These are phyloP conservation scores for Sporothrix humicola DNA, from an alignment of 2,329 filamentous ascomycete species.

Conservation along the genomic window DNA sequence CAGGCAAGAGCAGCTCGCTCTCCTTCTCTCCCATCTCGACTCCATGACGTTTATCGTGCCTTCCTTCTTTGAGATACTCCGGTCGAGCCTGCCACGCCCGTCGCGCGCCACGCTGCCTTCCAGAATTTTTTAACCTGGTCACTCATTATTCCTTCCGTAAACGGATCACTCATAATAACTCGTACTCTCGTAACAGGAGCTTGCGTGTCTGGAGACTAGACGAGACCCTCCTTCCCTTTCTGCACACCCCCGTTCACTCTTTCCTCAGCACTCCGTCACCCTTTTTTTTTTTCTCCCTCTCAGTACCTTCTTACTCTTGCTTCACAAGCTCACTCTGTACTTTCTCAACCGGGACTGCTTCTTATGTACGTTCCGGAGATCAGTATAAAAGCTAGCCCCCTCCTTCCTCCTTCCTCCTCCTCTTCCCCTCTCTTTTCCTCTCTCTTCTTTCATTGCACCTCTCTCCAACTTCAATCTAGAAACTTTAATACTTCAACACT, in stretches of 20 bases:
- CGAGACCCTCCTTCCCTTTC: conserved; percentile 17
- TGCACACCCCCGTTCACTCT: conserved; percentile 1
- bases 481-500: too few relatives aligned
- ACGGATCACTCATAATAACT: background rate
- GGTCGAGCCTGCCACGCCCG: conserved; percentile 13
- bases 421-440: background rate
- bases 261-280: background rate
- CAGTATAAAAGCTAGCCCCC: background rate
- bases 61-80: conserved; percentile 27
- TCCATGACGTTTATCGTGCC: conserved; percentile 26
- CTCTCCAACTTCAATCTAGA: background rate
- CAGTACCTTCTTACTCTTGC: background rate
- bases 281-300: background rate
- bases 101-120: background rate
- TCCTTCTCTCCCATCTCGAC: background rate
- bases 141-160: background rate
- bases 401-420: background rate
- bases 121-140: background rate
- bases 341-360: conserved; percentile 4
- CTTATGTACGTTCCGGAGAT: conserved; percentile 1
- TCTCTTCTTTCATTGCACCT: too few relatives aligned
- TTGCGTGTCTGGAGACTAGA: conserved; percentile 1
- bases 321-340: background rate
- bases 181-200: conserved; percentile 3
- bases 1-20: background rate